phyloP scores from a whole-genome alignment of 306 rosid species.

The Fragaria nilgerrensis region DNA sequence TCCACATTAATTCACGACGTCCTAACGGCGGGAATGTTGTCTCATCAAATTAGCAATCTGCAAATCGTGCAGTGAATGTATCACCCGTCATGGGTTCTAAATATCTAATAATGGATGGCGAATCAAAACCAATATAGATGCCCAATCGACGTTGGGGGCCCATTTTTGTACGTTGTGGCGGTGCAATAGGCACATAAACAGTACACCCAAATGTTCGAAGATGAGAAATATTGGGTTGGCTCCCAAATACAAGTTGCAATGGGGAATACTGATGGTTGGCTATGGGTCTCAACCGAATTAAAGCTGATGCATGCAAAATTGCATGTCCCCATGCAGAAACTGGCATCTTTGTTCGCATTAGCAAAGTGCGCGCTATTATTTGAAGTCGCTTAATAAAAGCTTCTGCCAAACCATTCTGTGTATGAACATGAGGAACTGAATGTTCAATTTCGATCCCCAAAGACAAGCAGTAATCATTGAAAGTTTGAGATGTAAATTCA shows the following conservation, averaged over 20 bases:
- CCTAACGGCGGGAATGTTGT: neutral
- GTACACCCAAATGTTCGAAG: neutral
- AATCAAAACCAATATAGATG: neutral
- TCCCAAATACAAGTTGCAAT: neutral
- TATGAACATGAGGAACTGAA: conserved; percentile 1
- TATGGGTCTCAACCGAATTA: neutral
- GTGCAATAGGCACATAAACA: conserved; percentile 5
- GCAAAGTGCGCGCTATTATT: neutral
- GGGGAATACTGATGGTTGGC: neutral
- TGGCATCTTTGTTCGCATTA: neutral
- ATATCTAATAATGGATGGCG: neutral
- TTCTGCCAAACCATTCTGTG: neutral
- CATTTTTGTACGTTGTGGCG: neutral
- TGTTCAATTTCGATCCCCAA: conserved; percentile 2
- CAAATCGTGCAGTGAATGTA: conserved; percentile 2
- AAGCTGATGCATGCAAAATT: neutral
- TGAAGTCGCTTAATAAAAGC: neutral
- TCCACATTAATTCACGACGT: neutral
- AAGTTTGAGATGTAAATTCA: conserved; percentile 10
- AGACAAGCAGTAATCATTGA: conserved; percentile 3
- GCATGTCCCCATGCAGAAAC: neutral
- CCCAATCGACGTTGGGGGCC: neutral
- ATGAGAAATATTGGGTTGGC: neutral
- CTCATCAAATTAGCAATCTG: conserved; percentile 15
- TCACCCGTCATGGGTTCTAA: neutral